phyloP scores from a whole-genome alignment of 306 rosid species.

The Prunus fruticosa region DNA sequence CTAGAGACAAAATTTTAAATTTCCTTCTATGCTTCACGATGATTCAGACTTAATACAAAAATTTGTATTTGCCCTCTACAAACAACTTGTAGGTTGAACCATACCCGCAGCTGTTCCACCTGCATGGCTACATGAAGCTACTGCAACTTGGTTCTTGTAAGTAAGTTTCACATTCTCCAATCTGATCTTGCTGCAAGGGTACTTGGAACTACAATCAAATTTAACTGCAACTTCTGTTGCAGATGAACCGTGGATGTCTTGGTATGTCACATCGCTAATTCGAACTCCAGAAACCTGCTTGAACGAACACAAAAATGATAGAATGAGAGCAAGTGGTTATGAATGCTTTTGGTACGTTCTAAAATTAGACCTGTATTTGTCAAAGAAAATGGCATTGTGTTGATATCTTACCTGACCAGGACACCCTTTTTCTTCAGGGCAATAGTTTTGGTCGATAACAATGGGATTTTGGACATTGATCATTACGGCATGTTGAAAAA shows the following conservation, averaged over 20 bases:
- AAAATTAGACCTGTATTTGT: too few species aligned
- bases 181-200: constrained; percentile 40
- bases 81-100: constrained; percentile 25
- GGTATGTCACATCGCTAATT: constrained; percentile 41
- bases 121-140: constrained; percentile 41
- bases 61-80: constrained; percentile 4
- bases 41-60: too few species aligned
- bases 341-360: too few species aligned
- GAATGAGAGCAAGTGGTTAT: too few species aligned
- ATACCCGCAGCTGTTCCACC: constrained; percentile 19
- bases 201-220: constrained; percentile 47
- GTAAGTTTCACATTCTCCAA: constrained; percentile 34
- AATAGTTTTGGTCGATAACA: constrained; percentile 44
- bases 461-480: constrained; percentile 24
- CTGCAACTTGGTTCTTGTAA: constrained; percentile 14
- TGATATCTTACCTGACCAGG: constrained; percentile 34
- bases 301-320: background rate
- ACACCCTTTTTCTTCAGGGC: constrained; percentile 35
- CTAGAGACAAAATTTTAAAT: too few species aligned
- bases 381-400: too few species aligned
- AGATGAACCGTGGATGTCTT: constrained; percentile 51
- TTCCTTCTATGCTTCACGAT: too few species aligned
- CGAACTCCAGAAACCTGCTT: constrained; percentile 43
- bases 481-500: constrained; percentile 40
- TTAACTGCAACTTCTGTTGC: constrained; percentile 52